These are phyloP conservation scores for Coniochaeta pulveracea DNA, from an alignment of 2,329 filamentous ascomycete species.

Conservation along the genomic window DNA sequence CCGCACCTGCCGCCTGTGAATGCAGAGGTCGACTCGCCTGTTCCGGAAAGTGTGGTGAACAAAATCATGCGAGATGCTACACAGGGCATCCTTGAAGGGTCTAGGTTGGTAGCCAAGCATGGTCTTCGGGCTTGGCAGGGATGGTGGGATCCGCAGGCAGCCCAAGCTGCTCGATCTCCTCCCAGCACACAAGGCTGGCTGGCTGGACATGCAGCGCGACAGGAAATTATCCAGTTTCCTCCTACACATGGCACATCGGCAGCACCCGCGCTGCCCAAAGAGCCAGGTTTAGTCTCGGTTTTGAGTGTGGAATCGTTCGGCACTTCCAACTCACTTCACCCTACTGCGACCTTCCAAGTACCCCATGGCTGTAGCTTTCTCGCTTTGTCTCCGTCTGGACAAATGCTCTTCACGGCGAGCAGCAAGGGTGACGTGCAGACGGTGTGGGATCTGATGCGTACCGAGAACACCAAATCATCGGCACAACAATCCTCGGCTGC, in stretches of 20 bases:
- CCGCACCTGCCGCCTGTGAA: slow-evolving; percentile 58
- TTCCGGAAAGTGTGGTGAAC: slow-evolving; percentile 60
- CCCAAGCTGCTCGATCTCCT: slow-evolving; percentile 33
- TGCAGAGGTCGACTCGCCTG: slow-evolving; percentile 60
- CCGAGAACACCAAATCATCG: slow-evolving; percentile 51
- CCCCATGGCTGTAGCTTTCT: slow-evolving; percentile 70
- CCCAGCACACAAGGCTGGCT: slow-evolving; percentile 34
- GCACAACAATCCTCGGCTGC: slow-evolving; percentile 38
- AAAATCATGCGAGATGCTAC: slow-evolving; percentile 70
- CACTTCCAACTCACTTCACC: slow-evolving; percentile 41
- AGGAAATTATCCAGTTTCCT: slow-evolving; percentile 50
- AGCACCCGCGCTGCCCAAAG: slow-evolving; percentile 40
- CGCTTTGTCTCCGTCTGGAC: slow-evolving; percentile 63
- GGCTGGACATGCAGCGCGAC: slow-evolving; percentile 28
- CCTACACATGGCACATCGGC: slow-evolving; percentile 60
- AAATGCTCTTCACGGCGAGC: slow-evolving; percentile 68
- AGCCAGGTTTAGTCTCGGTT: slow-evolving; percentile 65
- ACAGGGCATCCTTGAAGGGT: slow-evolving; percentile 65
- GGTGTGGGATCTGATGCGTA: slow-evolving; percentile 67
- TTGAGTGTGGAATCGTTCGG: slow-evolving; percentile 55
- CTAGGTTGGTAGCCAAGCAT: slow-evolving; percentile 67
- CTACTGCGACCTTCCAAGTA: slow-evolving; percentile 59
- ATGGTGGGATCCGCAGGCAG: slow-evolving; percentile 55
- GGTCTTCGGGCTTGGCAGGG: slow-evolving; percentile 67
- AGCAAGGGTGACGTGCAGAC: slow-evolving; percentile 75